phyloP scores from a whole-genome alignment of 1,284 basidiomycete species.

The Puccinia horiana region DNA sequence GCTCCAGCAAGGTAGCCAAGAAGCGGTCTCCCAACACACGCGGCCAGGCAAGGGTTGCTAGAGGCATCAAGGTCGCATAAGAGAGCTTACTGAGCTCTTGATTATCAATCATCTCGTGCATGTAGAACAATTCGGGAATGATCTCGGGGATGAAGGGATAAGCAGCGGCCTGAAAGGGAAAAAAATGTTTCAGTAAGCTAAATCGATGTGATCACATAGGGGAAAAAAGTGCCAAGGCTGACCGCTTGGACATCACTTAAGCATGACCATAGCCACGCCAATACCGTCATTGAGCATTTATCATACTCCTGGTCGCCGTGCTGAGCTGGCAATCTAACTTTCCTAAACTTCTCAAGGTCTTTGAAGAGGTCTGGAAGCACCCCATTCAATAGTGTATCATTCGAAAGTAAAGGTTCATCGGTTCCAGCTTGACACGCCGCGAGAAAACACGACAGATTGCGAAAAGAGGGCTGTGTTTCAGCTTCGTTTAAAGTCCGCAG shows the following conservation, averaged over 20 bases:
- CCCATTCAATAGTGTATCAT: slow-evolving; percentile 65
- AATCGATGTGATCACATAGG: background rate
- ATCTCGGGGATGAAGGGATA: slow-evolving; percentile 56
- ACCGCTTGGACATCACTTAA: slow-evolving; percentile 54
- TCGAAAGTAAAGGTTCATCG: slow-evolving; percentile 63
- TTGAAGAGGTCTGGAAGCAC: slow-evolving; percentile 63
- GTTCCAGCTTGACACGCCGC: slow-evolving; percentile 63
- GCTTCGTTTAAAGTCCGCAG: slow-evolving; percentile 59
- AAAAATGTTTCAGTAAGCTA: background rate
- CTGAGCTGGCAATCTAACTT: slow-evolving; percentile 58
- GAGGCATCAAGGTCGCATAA: slow-evolving; percentile 60
- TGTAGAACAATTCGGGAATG: slow-evolving; percentile 59
- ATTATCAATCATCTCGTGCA: slow-evolving; percentile 60
- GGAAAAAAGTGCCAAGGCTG: background rate
- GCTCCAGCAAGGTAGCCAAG: slow-evolving; percentile 59
- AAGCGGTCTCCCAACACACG: slow-evolving; percentile 60
- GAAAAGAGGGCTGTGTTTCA: slow-evolving; percentile 69
- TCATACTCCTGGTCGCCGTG: slow-evolving; percentile 73
- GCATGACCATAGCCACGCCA: slow-evolving; percentile 75
- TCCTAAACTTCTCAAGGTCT: slow-evolving; percentile 56
- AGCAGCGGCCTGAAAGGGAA: slow-evolving; percentile 49
- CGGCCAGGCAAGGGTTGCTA: slow-evolving; percentile 61
- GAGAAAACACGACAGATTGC: slow-evolving; percentile 69
- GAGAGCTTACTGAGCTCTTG: slow-evolving; percentile 60
- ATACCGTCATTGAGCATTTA: slow-evolving; percentile 74